Base-by-base conservation (phyloP, 768 basidiomycete genomes). In the Austroboletus eburneus region DNA sequence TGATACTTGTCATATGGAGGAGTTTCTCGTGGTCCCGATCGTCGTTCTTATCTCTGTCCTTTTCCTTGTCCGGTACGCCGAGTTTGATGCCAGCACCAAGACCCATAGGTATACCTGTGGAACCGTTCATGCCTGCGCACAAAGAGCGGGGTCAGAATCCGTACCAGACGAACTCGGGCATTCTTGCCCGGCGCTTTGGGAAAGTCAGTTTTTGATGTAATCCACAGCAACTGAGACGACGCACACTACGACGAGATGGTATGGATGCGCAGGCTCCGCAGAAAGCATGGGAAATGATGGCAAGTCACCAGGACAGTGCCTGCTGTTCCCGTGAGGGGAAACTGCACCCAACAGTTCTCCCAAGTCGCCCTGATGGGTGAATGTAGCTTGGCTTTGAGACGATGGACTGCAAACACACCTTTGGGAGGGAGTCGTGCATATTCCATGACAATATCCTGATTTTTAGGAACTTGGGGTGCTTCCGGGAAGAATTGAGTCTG, bases 381-480 rank as follows among this genome's bases (percentile, higher is more conserved):
- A 47, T 50, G 50, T 50, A 46, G 44, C 33, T n/a, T 4, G 4
- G 20, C 35, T n/a, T 29, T 17, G 30, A 44, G 42, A 48, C 30
- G 16, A 20, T 39, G n/a, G 38, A 38, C 24, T 29, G 29, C 38
- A 30, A 33, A 21, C 58, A 14, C 23, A 81, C 86, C 76, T 86
- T 89, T 24, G 87, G 87, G 5, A 89, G 58, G 0, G 83, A 83
- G 52, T 89, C 86, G 52, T 90, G 84, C 87, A 91, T 91, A 53
- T 90, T 91, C 87, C 87, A 91, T 30, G 84, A 85, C 27, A 88
- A 42, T 39, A 89, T 78, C 35, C 81, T 70, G 32, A 87, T 68
- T 58, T 89, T 90, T 37, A 89, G 68, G 59, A 74, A 75, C 52
- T 71, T 74, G 16, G 67, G 58, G 20, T 59, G 45, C 45, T 52